phyloP scores from a whole-genome alignment of 257 asterid genomes.

The Parsonsia alboflavescens region DNA sequence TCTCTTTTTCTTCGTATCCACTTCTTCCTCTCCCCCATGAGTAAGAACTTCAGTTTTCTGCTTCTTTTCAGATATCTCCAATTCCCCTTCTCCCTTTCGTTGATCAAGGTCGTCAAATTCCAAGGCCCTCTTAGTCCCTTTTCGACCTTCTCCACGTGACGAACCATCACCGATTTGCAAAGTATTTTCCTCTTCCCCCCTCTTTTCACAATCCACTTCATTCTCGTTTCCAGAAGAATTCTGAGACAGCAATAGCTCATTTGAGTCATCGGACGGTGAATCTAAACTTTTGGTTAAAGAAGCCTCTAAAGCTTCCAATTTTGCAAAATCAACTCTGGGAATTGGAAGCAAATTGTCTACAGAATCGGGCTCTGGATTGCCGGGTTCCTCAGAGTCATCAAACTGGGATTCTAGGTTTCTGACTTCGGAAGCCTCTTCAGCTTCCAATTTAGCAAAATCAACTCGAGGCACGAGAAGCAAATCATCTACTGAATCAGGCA shows the following conservation, averaged over 20 bases:
- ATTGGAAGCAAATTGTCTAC: conserved; percentile 17
- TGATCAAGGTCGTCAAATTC: conserved; percentile 12
- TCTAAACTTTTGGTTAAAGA: conserved; percentile 11
- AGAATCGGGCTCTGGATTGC: background rate
- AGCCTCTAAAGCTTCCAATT: conserved; percentile 30
- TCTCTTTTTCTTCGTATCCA: conserved; percentile 32
- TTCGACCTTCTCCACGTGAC: conserved; percentile 11
- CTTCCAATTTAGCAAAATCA: conserved; percentile 30
- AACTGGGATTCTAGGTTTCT: conserved; percentile 5
- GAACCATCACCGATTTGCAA: background rate
- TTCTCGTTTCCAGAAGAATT: conserved; percentile 24
- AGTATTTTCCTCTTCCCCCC: background rate
- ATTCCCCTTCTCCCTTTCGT: conserved; percentile 12
- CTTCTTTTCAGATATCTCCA: conserved; percentile 22
- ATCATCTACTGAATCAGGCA: conserved; percentile 15
- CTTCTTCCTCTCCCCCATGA: conserved; percentile 8
- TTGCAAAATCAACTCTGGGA: conserved; percentile 32
- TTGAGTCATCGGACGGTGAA: conserved; percentile 26
- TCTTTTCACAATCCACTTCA: conserved; percentile 21
- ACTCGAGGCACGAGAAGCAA: conserved; percentile 21
- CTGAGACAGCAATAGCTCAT: conserved; percentile 27
- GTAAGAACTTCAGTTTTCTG: conserved; percentile 6
- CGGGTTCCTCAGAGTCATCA: conserved; percentile 32
- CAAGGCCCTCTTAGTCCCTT: conserved; percentile 46
- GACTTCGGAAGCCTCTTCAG: conserved; percentile 21